Evolutionary conservation across 805 yeast species (phyloP).

Genomic region (Cyberlindnera mrakii): DNA sequence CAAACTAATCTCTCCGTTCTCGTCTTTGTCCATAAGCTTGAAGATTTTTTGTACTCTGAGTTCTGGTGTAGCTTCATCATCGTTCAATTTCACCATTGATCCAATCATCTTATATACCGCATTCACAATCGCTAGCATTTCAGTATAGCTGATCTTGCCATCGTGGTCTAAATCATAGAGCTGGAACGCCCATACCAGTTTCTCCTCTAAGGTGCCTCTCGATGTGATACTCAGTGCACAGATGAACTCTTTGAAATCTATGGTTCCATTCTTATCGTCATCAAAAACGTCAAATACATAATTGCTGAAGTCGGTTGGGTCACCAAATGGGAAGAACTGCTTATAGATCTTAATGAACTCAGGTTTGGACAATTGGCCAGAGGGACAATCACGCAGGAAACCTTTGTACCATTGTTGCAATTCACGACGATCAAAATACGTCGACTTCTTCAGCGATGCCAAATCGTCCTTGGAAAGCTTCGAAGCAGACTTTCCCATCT

Average conservation of each 20-base stretch:
- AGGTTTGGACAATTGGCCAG: constrained; percentile 77
- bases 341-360: constrained; percentile 90
- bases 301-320: constrained; percentile 85
- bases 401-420: constrained; percentile 99
- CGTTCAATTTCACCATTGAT: constrained; percentile 80
- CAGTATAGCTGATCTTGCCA: constrained; percentile 70
- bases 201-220: constrained; percentile 80
- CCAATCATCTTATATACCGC: constrained; percentile 96
- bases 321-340: constrained; percentile 98
- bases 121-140: constrained; percentile 70
- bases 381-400: constrained; percentile 87
- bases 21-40: constrained; percentile 61
- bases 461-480: constrained; percentile 89
- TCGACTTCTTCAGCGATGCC: constrained; percentile 71
- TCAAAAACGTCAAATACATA: constrained; percentile 88
- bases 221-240: constrained; percentile 81
- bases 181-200: constrained; percentile 83
- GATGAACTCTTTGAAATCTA: constrained; percentile 90
- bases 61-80: constrained; percentile 90
- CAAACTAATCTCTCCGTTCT: constrained; percentile 62
- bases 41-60: constrained; percentile 79
- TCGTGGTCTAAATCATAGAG: constrained; percentile 78
- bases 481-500: constrained; percentile 93
- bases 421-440: constrained; percentile 89
- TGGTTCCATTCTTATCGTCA: constrained; percentile 67